Conservation (phyloP, 2,329 filamentous ascomycete species). For the Fusarium tjaetaba region DNA sequence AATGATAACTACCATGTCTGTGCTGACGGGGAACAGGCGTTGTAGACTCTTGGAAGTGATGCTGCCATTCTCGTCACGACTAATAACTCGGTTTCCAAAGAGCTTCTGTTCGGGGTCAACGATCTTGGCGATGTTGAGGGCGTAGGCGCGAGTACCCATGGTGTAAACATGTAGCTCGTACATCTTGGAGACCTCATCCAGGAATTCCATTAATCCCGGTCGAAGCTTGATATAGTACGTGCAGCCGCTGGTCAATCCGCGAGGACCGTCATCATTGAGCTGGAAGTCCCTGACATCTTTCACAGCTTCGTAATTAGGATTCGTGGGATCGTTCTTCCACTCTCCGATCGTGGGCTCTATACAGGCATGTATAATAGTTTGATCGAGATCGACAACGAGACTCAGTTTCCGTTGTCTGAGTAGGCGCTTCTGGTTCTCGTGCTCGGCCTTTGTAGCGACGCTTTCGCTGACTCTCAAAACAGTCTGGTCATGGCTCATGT, state of each 20-base stretch:
- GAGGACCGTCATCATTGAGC: conserved; percentile 83
- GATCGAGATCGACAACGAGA: conserved; percentile 95
- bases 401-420: conserved; percentile 85
- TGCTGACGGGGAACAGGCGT: conserved; percentile 93
- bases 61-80: conserved; percentile 95
- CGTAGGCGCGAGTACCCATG: conserved; percentile 98
- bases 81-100: conserved; percentile 94
- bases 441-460: conserved; percentile 84
- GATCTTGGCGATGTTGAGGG: conserved; percentile 88
- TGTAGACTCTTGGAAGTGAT: conserved; percentile 90
- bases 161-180: conserved; percentile 99
- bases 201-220: conserved; percentile 83
- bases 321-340: conserved; percentile 88
- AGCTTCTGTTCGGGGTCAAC: conserved; percentile 90
- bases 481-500: conserved; percentile 93
- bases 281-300: conserved; percentile 91
- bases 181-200: conserved; percentile 78
- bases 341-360: conserved; percentile 96
- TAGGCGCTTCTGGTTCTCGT: conserved; percentile 85
- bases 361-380: conserved; percentile 98
- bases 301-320: conserved; percentile 91
- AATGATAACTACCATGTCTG: conserved; percentile 99
- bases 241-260: conserved; percentile 74
- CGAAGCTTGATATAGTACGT: conserved; percentile 99
- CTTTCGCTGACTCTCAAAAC: conserved; percentile 84